Conservation (phyloP, 2,329 filamentous ascomycete genomes). For the Cladosporium sphaerospermum region DNA sequence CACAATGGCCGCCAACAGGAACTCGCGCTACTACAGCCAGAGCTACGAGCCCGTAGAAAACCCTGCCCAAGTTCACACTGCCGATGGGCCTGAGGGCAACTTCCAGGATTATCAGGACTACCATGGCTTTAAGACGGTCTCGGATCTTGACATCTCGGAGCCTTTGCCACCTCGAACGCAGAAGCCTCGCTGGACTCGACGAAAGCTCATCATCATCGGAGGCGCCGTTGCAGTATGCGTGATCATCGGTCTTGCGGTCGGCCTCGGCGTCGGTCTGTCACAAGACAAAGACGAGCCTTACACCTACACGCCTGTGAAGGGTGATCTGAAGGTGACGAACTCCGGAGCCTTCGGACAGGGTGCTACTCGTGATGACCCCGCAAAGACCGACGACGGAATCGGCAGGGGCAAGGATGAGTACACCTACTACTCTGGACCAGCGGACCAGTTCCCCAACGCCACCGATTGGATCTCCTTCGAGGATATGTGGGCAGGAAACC, state of each 20-base stretch:
- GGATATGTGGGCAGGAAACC: slow-evolving; percentile 32
- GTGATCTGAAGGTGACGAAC: slow-evolving; percentile 23
- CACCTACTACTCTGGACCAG: slow-evolving; percentile 27
- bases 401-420: slow-evolving; percentile 24
- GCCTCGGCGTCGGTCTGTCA: slow-evolving; percentile 2
- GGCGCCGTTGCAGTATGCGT: background rate
- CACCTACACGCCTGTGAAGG: background rate
- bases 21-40: slow-evolving; percentile 12
- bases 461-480: slow-evolving; percentile 23
- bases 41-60: slow-evolving; percentile 10
- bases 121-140: slow-evolving; percentile 4
- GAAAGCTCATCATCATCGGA: background rate
- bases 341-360: slow-evolving; percentile 23
- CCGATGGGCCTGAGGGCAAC: background rate
- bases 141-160: slow-evolving; percentile 6
- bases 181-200: background rate
- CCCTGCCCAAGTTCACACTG: background rate
- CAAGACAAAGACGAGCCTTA: background rate
- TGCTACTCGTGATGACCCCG: slow-evolving; percentile 22
- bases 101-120: slow-evolving; percentile 11
- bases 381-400: slow-evolving; percentile 15
- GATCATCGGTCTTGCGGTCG: slow-evolving; percentile 8
- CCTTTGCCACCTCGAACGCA: background rate
- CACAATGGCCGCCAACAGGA: slow-evolving; percentile 10
- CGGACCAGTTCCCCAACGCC: slow-evolving; percentile 15